Base-by-base conservation (phyloP, 179 eudicot genomes). In the Nepenthes alata region DNA sequence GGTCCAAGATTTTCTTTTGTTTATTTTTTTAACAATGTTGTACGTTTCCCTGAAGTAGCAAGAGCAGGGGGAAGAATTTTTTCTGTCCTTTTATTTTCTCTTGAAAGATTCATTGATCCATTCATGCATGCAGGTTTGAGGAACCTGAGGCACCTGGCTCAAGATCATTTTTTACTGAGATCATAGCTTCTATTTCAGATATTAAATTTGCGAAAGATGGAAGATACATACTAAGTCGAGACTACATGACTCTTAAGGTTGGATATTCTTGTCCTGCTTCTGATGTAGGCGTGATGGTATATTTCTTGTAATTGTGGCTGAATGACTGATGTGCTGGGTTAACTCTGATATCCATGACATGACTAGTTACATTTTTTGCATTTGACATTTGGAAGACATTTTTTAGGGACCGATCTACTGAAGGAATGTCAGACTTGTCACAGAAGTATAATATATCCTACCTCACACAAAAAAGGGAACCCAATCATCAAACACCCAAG, bases 171-270 rank as follows among this genome's bases (percentile, higher is more conserved):
- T 85, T 85, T 74, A 85, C 91, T 0, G 91, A 85, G 69, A 85
- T 85, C 47, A 85, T 85, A 53, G 91, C 88, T n/a, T 85, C 91
- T 9, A 78, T 85, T 58, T 85, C 91, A 58, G 88, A 85, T 83
- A 80, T 85, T 54, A 85, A 85, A 68, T 85, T 85, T 76, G 80
- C 79, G 34, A 85, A 63, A 71, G 81, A 83, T 74, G 91, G 91
- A 55, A 80, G 91, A 77, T 70, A 78, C 66, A 72, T 85, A 58
- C 77, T 85, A 11, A 83, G 91, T 72, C 91, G 91, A 63, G 91
- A 85, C 61, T 85, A 85, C 72, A 85, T 85, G 91, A 80, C 85
- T 52, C 88, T 85, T 41, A 85, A 85, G 91, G 91, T 84, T 47
- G 34, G 63, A 7, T 41, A 14, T 4, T 13, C 44, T 12, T 11